A percentile compares a stretch with the other conserved stretches of the same genome.
phyloP scores from a whole-genome alignment of 1,284 basidiomycete genomes.

The Ceratobasidium sp. region DNA sequence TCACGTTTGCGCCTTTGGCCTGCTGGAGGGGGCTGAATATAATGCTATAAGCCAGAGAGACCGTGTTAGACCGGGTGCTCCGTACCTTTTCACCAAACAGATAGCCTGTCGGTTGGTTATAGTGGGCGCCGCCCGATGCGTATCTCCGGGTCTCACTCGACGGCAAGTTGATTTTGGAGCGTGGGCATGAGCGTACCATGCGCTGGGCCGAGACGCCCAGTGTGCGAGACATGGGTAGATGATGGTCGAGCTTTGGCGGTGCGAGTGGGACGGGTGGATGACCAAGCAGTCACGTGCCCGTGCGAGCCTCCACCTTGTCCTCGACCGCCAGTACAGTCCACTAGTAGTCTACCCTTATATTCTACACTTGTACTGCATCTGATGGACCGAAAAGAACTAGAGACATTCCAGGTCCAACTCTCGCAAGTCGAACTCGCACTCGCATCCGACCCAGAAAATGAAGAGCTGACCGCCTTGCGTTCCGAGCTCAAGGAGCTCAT shows the following conservation, averaged over 20 bases:
- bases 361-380: background rate
- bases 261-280: background rate
- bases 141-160: background rate
- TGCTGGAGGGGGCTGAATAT: conserved; percentile 71
- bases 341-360: background rate
- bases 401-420: conserved; percentile 86
- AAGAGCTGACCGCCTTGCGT: conserved; percentile 74
- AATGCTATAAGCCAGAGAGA: too few relatives aligned
- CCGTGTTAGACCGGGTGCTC: too few relatives aligned
- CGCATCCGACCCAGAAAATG: conserved; percentile 80
- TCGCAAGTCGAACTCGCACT: conserved; percentile 90
- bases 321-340: background rate
- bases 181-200: conserved; percentile 22
- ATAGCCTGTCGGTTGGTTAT: conserved; percentile 87
- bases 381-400: conserved; percentile 65
- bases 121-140: conserved; percentile 57
- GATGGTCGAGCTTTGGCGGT: conserved; percentile 22
- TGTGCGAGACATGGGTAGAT: conserved; percentile 29
- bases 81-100: conserved; percentile 89
- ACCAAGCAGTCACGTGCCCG: conserved; percentile 16
- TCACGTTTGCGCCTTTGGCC: conserved; percentile 87
- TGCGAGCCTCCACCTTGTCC: background rate
- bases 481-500: conserved; percentile 91
- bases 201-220: conserved; percentile 21
- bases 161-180: background rate